Percentiles rank a stretch among this genome's conserved stretches.
phyloP scores from a whole-genome alignment of 108 stramenopile genomes.

The Seminavis robusta region DNA sequence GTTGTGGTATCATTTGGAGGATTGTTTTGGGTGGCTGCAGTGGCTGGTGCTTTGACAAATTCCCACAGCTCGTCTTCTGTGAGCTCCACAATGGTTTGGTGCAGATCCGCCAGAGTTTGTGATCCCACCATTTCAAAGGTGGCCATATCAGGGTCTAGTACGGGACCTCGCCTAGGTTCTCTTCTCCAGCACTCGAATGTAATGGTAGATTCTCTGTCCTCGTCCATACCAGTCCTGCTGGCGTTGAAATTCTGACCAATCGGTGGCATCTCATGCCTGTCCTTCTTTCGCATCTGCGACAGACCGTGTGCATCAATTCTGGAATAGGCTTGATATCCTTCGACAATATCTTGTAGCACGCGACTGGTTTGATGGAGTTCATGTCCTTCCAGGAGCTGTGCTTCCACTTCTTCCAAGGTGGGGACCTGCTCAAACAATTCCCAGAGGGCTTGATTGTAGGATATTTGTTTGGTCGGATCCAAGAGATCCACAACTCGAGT shows the following conservation, averaged over 20 bases:
- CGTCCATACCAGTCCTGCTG: background rate
- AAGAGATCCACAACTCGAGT: conserved; percentile 17
- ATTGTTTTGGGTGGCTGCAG: background rate
- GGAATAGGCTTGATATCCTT: conserved; percentile 7
- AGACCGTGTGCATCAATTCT: conserved; percentile 42
- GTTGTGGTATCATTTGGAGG: conserved; percentile 1
- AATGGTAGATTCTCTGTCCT: conserved; percentile 22
- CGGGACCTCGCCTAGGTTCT: conserved; percentile 41
- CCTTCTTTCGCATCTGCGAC: conserved; percentile 49
- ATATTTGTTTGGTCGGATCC: conserved; percentile 23
- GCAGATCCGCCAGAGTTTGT: conserved; percentile 75
- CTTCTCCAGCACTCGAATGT: conserved; percentile 59
- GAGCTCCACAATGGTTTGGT: conserved; percentile 54
- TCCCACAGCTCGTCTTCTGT: conserved; percentile 46
- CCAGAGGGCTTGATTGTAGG: conserved; percentile 74
- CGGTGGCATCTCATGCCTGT: conserved; percentile 62
- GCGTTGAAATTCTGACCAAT: background rate
- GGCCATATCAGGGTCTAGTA: conserved; percentile 50
- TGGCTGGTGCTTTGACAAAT: background rate
- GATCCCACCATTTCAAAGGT: conserved; percentile 66
- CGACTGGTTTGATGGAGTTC: conserved; percentile 39
- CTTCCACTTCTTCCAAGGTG: conserved; percentile 45
- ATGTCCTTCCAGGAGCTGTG: conserved; percentile 3
- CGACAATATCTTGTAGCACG: conserved; percentile 36
- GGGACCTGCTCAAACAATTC: conserved; percentile 60